Evolutionary conservation across 768 basidiomycete species (phyloP).

Genomic region (Phylloporus arenicola): DNA sequence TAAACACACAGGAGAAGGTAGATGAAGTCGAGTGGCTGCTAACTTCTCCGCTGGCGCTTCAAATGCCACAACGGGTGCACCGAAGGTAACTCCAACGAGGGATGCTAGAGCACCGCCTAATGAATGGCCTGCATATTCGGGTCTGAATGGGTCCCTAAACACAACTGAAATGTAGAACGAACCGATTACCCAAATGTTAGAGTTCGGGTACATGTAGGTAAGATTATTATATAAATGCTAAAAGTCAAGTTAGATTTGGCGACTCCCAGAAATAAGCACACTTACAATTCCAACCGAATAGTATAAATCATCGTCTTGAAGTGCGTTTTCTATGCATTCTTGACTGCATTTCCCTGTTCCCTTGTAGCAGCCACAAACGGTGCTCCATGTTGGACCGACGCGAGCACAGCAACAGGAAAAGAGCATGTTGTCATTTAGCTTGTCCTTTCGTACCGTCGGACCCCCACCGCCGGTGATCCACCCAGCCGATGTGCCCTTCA

Average conservation of each 20-base stretch:
- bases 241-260: neutral
- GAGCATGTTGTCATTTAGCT: conserved; percentile 90
- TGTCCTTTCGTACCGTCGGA: conserved; percentile 83
- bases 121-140: conserved; percentile 48
- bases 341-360: conserved; percentile 74
- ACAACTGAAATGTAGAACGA: neutral
- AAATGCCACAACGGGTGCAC: conserved; percentile 86
- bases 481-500: conserved; percentile 89
- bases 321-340: conserved; percentile 70
- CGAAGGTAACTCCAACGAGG: conserved; percentile 84
- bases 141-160: neutral
- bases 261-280: neutral
- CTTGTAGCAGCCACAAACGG: conserved; percentile 85
- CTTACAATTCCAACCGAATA: conserved; percentile 81
- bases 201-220: conserved; percentile 81
- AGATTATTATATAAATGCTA: conserved; percentile 93
- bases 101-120: conserved; percentile 84
- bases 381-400: conserved; percentile 90
- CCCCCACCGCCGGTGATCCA: conserved; percentile 68
- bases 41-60: conserved; percentile 75
- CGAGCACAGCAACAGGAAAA: conserved; percentile 96
- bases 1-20: conserved; percentile 71
- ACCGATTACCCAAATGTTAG: conserved; percentile 60
- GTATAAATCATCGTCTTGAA: conserved; percentile 80
- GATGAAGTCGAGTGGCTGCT: conserved; percentile 74